Evolutionary conservation across 1,139 yeast genomes (phyloP), one percentile per base, ranked within the genome.

Genomic region (Nadsonia starkeyi-henricii): DNA sequence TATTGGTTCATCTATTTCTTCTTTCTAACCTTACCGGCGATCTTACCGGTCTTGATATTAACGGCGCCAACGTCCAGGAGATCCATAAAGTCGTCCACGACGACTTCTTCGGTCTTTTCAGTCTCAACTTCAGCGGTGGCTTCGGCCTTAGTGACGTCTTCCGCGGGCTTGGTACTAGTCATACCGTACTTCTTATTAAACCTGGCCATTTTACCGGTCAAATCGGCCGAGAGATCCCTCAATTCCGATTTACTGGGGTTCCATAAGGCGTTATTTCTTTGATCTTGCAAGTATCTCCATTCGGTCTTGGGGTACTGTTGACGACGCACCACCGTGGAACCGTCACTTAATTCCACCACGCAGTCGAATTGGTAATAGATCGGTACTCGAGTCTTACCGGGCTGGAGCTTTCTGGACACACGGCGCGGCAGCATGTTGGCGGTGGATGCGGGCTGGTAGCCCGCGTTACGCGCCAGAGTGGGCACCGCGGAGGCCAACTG

Each of bases 381-480:
- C 43, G 96, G 88, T 2, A 97, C 96, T 66, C 96, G 77, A 18
- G 95, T 88, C 62, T 81, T 81, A 47, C 96, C 96, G 52, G 77
- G 69, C 55, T 69, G 52, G n/a, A 63, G 57, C 47, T 60, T 60
- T 45, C 64, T 5, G 5, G 39, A 33, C 4, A 33, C 17, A 12
- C 39, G 39, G 17, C 39, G 39, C 12, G 39, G 39, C 12, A 33
- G 12, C 39, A 33, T 33, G 17, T 33, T 33, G 5, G 39, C 39
- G 39, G 39, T 33, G 15, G 39, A 33, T 9, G 39, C 39, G 15
- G 39, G 39, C 12, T 33, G 39, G 17, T 33, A 33, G 17, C 39
- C 39, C 4, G 39, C 39, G 12, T 33, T 33, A 33, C 39, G 39
- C 4, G 17, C 17, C 17, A 33, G 12, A 33, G 39, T 33, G 5